phyloP scores from a whole-genome alignment of 108 stramenopile genomes.

The Cylindrotheca fusiformis region DNA sequence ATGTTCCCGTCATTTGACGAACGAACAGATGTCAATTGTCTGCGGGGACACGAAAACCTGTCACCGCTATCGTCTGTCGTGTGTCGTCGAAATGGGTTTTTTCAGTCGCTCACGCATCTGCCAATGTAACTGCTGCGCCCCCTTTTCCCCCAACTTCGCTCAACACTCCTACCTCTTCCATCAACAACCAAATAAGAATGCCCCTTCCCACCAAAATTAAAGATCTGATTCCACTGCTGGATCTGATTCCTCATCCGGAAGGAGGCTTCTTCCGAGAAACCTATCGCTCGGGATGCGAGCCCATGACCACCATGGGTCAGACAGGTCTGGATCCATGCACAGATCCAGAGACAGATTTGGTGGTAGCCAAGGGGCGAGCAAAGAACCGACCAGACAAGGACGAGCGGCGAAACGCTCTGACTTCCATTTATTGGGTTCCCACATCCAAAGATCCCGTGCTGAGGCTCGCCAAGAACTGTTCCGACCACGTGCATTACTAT shows the following conservation, averaged over 20 bases:
- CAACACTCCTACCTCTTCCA: too few relatives aligned
- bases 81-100: too few relatives aligned
- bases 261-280: slow-evolving; percentile 40
- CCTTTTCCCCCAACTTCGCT: too few relatives aligned
- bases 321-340: slow-evolving; percentile 5
- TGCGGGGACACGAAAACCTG: too few relatives aligned
- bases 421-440: slow-evolving; percentile 23
- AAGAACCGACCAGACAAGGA: slow-evolving; percentile 12
- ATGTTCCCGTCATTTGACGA: too few relatives aligned
- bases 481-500: slow-evolving; percentile 29
- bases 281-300: slow-evolving; percentile 24
- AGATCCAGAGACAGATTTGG: slow-evolving; percentile 1
- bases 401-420: slow-evolving; percentile 16
- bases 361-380: slow-evolving; percentile 4
- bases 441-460: slow-evolving; percentile 8
- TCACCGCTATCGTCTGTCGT: too few relatives aligned
- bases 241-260: slow-evolving; percentile 38
- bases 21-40: too few relatives aligned
- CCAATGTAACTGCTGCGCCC: too few relatives aligned
- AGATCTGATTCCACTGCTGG: slow-evolving; percentile 3
- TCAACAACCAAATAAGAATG: too few relatives aligned
- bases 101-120: too few relatives aligned
- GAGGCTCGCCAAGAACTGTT: slow-evolving; percentile 1
- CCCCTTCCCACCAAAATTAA: background rate
- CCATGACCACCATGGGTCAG: slow-evolving; percentile 25